Base-by-base conservation (phyloP, 139 green algal species). In the Pedinophyceae sp. region DNA sequence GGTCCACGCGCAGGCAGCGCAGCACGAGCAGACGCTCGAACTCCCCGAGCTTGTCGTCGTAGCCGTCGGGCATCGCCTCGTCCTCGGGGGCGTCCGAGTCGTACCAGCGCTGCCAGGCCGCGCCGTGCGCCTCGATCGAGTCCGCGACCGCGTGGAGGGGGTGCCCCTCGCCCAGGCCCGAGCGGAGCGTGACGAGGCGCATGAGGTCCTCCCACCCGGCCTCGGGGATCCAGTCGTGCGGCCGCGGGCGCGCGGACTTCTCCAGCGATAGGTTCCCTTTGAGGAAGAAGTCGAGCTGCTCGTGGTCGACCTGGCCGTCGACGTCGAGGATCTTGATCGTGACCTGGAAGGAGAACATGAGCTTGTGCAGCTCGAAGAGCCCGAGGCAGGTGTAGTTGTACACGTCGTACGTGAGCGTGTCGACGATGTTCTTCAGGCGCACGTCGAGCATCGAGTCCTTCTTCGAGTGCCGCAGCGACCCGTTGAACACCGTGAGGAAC, bases 171-270 rank as follows among this genome's bases (percentile, higher is more conserved):
- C 58, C 49, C 48, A 77, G 70, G 46, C 24, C 41, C 27, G 56
- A 39, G 1, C 53, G 69, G 24, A 89, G 54, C 65, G 77, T 60
- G 24, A 67, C 65, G 19, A 91, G 64, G 3, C 71, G 63, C 60
- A 82, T 76, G 19, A 91, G 61, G 69, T 93, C 84, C 64, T 91
- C 74, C 82, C 82, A 93, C 43, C 81, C 82, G 45, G 77, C 60
- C 30, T 83, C 77, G 24, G 79, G 75, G 24, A 84, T 62, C 77
- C 79, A 93, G 7, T 78, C 69, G 30, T 72, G 69, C 0, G 79
- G 77, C 66, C 57, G 65, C 30, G 54, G 18, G 48, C 49, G 52
- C 43, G 45, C 30, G 22, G 46, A 54, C 61, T 83, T 82, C 55
- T 91, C 82, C 40, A 91, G 57, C 18, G 58, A 67, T 16, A 89